Percentiles rank a stretch among this genome's conserved stretches.
These are phyloP conservation scores for Rhododendron mucronatum DNA, from an alignment of 148 eudicot species.

Conservation along the genomic window DNA sequence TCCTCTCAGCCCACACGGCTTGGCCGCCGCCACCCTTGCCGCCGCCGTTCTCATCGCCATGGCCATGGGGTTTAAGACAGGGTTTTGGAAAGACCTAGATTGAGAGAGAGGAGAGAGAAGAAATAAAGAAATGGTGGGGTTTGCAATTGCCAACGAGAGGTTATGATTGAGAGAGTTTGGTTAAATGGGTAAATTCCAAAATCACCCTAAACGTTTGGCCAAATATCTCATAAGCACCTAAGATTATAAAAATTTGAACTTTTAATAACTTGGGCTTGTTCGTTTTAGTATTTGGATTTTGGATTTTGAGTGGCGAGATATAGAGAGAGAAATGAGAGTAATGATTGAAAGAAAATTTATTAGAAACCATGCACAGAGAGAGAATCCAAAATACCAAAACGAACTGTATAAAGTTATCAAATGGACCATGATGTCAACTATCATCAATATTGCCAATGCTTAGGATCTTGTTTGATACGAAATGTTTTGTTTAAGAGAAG, in stretches of 20 bases:
- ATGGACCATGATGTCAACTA: not conserved
- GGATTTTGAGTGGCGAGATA: no score
- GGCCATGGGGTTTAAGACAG: conserved; percentile 7
- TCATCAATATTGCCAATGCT: not conserved
- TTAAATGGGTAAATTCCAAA: not conserved
- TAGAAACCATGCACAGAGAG: no score
- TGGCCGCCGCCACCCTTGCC: conserved; percentile 9
- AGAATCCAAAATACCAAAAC: no score
- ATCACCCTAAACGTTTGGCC: not conserved
- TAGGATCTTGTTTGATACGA: no score
- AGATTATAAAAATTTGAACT: not conserved
- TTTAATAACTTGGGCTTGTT: not conserved
- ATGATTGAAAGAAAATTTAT: no score
- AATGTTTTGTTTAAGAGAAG: not conserved
- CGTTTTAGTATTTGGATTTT: no score
- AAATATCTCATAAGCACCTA: not conserved
- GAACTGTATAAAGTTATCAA: not conserved
- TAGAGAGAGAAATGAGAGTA: no score
- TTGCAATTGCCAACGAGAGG: not conserved
- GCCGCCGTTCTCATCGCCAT: conserved; percentile 37
- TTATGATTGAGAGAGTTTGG: not conserved
- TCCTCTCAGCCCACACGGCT: conserved; percentile 21
- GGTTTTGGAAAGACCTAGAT: not conserved
- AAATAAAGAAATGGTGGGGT: no score
- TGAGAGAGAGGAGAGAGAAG: not conserved